Evolutionary conservation across 208 protist genomes (phyloP).

Genomic region (Novymonas esmeraldas): DNA sequence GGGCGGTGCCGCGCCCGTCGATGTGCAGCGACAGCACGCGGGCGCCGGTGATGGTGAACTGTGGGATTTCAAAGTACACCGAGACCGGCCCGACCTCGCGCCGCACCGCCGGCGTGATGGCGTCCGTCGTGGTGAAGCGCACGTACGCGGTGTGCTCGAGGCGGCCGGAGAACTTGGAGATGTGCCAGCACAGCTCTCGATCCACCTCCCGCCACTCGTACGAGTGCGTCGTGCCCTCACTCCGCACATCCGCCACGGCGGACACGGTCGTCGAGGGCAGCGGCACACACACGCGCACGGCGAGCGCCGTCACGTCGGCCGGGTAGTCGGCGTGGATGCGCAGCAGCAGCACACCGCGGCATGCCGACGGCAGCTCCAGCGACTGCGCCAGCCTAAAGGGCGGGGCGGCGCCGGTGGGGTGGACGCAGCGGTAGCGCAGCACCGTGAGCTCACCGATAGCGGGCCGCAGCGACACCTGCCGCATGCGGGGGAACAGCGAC

Average conservation of each 20-base stretch:
- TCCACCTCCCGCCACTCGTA: constrained; percentile 70
- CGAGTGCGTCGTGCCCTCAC: constrained; percentile 35
- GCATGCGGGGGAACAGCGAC: constrained; percentile 67
- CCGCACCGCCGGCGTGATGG: constrained; percentile 44
- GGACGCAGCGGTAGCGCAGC: constrained; percentile 89
- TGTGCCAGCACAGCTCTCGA: constrained; percentile 79
- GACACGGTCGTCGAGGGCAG: constrained; percentile 49
- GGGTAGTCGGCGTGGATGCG: constrained; percentile 56
- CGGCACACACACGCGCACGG: constrained; percentile 44
- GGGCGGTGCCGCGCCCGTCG: constrained; percentile 72
- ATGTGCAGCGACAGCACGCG: constrained; percentile 61
- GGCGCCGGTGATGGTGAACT: constrained; percentile 62
- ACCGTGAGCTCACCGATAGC: constrained; percentile 88
- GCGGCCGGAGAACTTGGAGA: constrained; percentile 72
- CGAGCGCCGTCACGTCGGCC: constrained; percentile 28
- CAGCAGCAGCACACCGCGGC: constrained; percentile 49
- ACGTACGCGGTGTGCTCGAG: constrained; percentile 67
- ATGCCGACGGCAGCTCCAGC: constrained; percentile 42
- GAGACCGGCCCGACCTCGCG: constrained; percentile 75
- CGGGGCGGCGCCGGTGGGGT: constrained; percentile 12
- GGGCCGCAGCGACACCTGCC: constrained; percentile 69
- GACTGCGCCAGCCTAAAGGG: constrained; percentile 76
- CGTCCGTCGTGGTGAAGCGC: constrained; percentile 43
- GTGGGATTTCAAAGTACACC: constrained; percentile 94
- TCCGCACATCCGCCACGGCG: constrained; percentile 43